phyloP scores from a whole-genome alignment of 2,329 filamentous ascomycete species.

The Geosmithia putterillii region DNA sequence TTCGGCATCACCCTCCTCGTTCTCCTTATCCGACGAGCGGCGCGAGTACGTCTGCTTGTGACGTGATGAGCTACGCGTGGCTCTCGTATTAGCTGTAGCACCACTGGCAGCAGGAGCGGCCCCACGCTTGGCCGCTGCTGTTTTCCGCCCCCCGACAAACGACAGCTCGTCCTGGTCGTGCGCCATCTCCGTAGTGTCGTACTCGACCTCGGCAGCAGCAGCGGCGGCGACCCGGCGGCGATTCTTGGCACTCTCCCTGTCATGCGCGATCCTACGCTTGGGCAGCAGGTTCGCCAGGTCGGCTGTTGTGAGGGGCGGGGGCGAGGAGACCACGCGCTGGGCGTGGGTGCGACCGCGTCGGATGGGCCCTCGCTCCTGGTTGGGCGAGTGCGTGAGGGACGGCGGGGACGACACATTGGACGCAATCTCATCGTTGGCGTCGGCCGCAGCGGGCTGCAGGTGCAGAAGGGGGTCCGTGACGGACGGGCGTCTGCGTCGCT shows the following conservation, averaged over 20 bases:
- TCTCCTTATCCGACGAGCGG: slow-evolving; percentile 46
- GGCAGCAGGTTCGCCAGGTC: slow-evolving; percentile 42
- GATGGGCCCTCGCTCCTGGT: slow-evolving; percentile 18
- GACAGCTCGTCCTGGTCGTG: slow-evolving; percentile 46
- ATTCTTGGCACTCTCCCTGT: too few relatives aligned
- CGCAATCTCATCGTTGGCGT: slow-evolving; percentile 15
- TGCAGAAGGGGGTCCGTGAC: slow-evolving; percentile 22
- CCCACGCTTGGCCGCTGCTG: slow-evolving; percentile 11
- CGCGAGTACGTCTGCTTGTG: slow-evolving; percentile 34
- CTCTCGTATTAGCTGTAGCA: slow-evolving; percentile 2
- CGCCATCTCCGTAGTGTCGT: slow-evolving; percentile 33
- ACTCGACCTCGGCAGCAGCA: slow-evolving; percentile 31
- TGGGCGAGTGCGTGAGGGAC: slow-evolving; percentile 55
- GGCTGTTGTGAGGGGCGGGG: slow-evolving; percentile 36
- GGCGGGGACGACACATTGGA: slow-evolving; percentile 51
- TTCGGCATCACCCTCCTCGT: slow-evolving; percentile 24
- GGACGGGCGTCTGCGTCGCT: slow-evolving; percentile 27
- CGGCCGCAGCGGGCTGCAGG: too few relatives aligned
- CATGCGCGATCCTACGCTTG: slow-evolving; percentile 34
- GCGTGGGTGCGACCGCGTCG: slow-evolving; percentile 16
- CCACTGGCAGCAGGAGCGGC: slow-evolving; percentile 9
- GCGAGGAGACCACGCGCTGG: slow-evolving; percentile 19
- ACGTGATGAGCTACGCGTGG: slow-evolving; percentile 10
- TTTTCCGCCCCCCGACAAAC: slow-evolving; percentile 24
- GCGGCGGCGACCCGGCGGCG: too few relatives aligned